phyloP scores from a whole-genome alignment of 257 asterid species.

The Fraxinus quadrangulata region DNA sequence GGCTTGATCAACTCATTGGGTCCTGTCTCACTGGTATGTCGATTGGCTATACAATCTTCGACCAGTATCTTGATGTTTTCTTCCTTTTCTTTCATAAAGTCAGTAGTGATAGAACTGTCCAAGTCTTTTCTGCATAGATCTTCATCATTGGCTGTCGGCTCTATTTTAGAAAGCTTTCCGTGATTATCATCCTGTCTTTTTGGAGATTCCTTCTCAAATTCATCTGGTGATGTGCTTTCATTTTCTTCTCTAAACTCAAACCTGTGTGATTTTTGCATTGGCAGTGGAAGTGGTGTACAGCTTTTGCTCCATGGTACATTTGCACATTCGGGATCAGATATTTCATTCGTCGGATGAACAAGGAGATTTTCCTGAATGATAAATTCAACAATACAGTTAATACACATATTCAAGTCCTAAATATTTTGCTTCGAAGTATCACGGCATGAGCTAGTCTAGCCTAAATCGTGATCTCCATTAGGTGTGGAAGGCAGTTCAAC shows the following conservation, averaged over 20 bases:
- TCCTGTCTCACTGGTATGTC: conserved; percentile 24
- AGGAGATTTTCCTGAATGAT: conserved; percentile 30
- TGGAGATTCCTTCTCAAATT: conserved; percentile 1
- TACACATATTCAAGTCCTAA: conserved; percentile 11
- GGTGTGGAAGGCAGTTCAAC: conserved; percentile 45
- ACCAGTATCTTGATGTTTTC: conserved; percentile 23
- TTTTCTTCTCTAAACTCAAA: conserved; percentile 32
- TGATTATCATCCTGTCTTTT: conserved; percentile 22
- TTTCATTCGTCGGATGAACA: conserved; percentile 39
- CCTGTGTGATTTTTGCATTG: conserved; percentile 29
- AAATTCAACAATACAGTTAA: conserved; percentile 11
- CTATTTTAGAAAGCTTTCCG: conserved; percentile 24
- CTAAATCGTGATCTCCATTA: conserved; percentile 33
- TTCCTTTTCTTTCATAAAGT: conserved; percentile 26
- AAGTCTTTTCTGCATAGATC: conserved; percentile 27
- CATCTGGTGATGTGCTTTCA: conserved; percentile 19
- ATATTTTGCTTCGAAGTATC: conserved; percentile 6
- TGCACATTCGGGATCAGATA: conserved; percentile 23
- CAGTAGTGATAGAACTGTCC: conserved; percentile 16
- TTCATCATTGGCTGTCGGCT: conserved; percentile 17
- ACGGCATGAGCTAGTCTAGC: conserved; percentile 17
- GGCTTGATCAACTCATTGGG: conserved; percentile 27
- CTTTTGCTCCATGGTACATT: conserved; percentile 48
- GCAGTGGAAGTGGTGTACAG: conserved; percentile 41
- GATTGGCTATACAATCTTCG: conserved; percentile 13